phyloP scores from a whole-genome alignment of 225 moss, liverwort and hornwort genomes.

The Physcomitrellopsis africana region DNA sequence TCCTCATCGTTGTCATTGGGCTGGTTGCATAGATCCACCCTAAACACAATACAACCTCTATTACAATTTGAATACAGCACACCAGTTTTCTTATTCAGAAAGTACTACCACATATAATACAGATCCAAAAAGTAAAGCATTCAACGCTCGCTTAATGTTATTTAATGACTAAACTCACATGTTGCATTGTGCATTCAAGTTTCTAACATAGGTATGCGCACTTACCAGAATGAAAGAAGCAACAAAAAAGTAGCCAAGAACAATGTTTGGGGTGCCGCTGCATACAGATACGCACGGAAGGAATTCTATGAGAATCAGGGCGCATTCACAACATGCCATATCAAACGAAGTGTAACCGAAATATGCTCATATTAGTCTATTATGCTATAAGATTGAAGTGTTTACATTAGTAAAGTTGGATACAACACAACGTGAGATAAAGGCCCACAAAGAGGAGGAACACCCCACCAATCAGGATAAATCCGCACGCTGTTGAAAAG shows the following conservation, averaged over 20 bases:
- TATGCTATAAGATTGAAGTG: neutral
- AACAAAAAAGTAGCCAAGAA: slow-evolving; percentile 74
- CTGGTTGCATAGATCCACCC: slow-evolving; percentile 87
- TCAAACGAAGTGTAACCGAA: neutral
- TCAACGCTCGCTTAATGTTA: neutral
- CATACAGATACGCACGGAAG: slow-evolving; percentile 18
- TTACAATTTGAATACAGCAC: slow-evolving; percentile 3
- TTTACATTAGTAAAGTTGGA: neutral
- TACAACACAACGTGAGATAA: neutral
- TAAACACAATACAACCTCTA: slow-evolving; percentile 11
- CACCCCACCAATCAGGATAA: slow-evolving; percentile 27
- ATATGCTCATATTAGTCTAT: neutral
- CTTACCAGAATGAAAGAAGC: slow-evolving; percentile 82
- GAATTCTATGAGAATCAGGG: slow-evolving; percentile 1
- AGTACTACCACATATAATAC: neutral
- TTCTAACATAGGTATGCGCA: neutral
- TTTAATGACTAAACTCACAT: neutral
- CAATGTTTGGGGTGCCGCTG: slow-evolving; percentile 76
- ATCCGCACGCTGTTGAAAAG: slow-evolving; percentile 31
- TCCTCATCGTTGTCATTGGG: slow-evolving; percentile 65
- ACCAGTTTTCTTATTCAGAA: neutral
- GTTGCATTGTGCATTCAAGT: slow-evolving; percentile 3
- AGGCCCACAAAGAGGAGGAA: neutral
- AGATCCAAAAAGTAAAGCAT: neutral
- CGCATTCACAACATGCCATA: neutral